Evolutionary conservation across 495 filamentous ascomycete species (phyloP).

Genomic region (Aspergillus funiculosus): DNA sequence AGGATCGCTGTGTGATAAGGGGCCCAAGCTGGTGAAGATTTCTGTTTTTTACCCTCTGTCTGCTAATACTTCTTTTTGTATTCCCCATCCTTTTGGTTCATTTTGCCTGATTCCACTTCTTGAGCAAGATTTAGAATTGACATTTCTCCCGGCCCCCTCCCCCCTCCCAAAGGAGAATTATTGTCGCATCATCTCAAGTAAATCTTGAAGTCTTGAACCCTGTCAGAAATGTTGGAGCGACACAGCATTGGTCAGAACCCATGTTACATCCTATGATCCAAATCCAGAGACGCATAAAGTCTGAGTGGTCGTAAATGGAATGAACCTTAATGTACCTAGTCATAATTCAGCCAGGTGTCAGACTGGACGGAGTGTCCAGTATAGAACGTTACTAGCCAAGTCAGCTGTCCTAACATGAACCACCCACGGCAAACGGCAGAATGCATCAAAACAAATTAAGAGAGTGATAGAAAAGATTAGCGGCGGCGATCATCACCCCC

Average conservation of each 20-base stretch:
- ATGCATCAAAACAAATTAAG: conserved; percentile 41
- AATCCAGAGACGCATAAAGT: conserved; percentile 29
- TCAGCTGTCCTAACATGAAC: conserved; percentile 37
- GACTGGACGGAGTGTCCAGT: conserved; percentile 27
- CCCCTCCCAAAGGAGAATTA: conserved; percentile 22
- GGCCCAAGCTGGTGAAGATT: conserved; percentile 21
- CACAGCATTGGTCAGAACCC: conserved; percentile 31
- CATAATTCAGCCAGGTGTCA: conserved; percentile 13
- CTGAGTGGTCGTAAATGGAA: conserved; percentile 17
- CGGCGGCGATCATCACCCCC: conserved; percentile 33
- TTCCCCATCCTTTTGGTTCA: neutral
- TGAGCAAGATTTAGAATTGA: conserved; percentile 6
- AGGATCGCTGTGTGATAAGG: conserved; percentile 27
- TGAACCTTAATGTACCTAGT: conserved; percentile 19
- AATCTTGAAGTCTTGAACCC: conserved; percentile 17
- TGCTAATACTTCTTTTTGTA: neutral
- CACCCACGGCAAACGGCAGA: conserved; percentile 36
- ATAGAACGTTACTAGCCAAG: conserved; percentile 26
- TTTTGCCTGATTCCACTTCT: neutral
- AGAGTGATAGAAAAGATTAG: conserved; percentile 36
- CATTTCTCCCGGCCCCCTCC: neutral
- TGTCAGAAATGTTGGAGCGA: conserved; percentile 23
- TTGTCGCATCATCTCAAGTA: conserved; percentile 25
- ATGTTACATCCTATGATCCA: conserved; percentile 32
- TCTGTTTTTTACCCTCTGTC: conserved; percentile 1